phyloP scores from a whole-genome alignment of 2,329 filamentous ascomycete genomes.

The Zelopaecilomyces penicillatus region DNA sequence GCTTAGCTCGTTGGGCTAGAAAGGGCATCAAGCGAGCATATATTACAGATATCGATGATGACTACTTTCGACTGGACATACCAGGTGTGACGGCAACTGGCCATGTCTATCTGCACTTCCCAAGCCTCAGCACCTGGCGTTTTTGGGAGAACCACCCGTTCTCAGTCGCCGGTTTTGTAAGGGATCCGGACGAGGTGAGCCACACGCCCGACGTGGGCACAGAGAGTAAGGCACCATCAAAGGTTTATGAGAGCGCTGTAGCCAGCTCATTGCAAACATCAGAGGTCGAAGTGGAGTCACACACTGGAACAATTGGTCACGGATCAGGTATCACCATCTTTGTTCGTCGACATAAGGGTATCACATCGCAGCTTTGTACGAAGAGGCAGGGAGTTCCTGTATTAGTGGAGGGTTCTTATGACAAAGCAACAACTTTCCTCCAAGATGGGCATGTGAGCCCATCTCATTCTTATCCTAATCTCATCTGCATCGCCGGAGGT shows the following conservation, averaged over 20 bases:
- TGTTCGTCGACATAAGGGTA: slow-evolving; percentile 5
- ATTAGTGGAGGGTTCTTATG: slow-evolving; percentile 15
- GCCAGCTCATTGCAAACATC: neutral
- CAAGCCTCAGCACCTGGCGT: slow-evolving; percentile 15
- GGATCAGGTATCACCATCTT: slow-evolving; percentile 3
- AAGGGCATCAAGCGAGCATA: slow-evolving; percentile 14
- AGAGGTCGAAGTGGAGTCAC: slow-evolving; percentile 1
- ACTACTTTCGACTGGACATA: slow-evolving; percentile 19
- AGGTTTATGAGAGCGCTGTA: too few species aligned
- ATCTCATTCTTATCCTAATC: slow-evolving; percentile 14
- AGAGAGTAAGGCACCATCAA: too few species aligned
- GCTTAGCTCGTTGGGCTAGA: slow-evolving; percentile 4
- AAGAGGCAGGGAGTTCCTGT: slow-evolving; percentile 12
- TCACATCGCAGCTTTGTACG: slow-evolving; percentile 3
- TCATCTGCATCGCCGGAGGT: slow-evolving; percentile 22
- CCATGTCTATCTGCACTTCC: slow-evolving; percentile 22
- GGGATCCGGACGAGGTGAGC: too few species aligned
- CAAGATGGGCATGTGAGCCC: slow-evolving; percentile 9
- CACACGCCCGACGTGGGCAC: too few species aligned
- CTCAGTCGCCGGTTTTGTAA: slow-evolving; percentile 11
- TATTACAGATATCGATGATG: slow-evolving; percentile 15
- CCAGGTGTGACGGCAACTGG: slow-evolving; percentile 14
- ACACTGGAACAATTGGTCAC: neutral
- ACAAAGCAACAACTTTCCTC: slow-evolving; percentile 8
- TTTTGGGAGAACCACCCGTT: slow-evolving; percentile 25